phyloP scores from a whole-genome alignment of 2,329 filamentous ascomycete genomes.

The Trichoderma sp. region DNA sequence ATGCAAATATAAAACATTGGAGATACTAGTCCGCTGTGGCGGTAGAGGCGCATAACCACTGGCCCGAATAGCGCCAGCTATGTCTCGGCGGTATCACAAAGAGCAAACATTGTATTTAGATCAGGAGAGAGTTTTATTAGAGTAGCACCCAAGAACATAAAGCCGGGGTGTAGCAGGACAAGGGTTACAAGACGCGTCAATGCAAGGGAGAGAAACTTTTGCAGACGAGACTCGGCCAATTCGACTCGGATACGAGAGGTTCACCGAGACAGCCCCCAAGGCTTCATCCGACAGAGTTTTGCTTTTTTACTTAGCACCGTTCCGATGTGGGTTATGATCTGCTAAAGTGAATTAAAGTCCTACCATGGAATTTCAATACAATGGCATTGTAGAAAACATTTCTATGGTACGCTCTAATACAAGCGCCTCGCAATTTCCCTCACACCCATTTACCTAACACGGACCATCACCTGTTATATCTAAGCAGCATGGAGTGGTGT shows the following conservation, averaged over 20 bases:
- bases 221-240: constrained; percentile 8
- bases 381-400: neutral
- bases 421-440: neutral
- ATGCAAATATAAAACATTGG: constrained; percentile 61
- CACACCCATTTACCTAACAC: neutral
- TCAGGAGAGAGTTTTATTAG: neutral
- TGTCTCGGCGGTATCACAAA: constrained; percentile 16
- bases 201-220: neutral
- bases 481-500: constrained; percentile 28
- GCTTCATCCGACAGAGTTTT: neutral
- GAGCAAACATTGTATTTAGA: neutral
- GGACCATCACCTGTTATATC: neutral
- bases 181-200: neutral
- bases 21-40: constrained; percentile 41
- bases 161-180: neutral
- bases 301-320: neutral
- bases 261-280: neutral
- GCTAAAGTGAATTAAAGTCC: neutral
- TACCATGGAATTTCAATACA: neutral
- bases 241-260: neutral
- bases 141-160: neutral
- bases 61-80: neutral
- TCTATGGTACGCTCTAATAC: neutral
- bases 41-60: neutral
- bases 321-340: neutral